Evolutionary conservation across 2,329 filamentous ascomycete species (phyloP).

Genomic region (Zymoseptoria pseudotritici): DNA sequence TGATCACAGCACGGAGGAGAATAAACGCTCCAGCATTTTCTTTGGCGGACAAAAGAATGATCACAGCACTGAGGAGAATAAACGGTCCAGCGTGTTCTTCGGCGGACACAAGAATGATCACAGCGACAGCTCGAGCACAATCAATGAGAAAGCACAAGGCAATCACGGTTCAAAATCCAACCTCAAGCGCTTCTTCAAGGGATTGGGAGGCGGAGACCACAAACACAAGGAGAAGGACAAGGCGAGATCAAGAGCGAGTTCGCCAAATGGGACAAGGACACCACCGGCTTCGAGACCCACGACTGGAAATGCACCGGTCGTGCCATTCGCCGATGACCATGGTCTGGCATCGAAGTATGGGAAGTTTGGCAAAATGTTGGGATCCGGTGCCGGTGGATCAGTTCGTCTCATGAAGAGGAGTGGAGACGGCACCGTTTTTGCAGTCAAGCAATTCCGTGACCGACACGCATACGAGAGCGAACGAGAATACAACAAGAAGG

Average conservation of each 20-base stretch:
- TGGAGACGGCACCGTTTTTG: slow-evolving; percentile 88
- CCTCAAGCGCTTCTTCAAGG: slow-evolving; percentile 89
- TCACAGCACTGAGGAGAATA: slow-evolving; percentile 32
- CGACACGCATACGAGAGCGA: slow-evolving; percentile 89
- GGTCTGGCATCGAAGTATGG: slow-evolving; percentile 86
- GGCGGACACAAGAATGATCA: slow-evolving; percentile 48
- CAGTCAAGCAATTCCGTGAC: slow-evolving; percentile 92
- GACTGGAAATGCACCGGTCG: slow-evolving; percentile 35
- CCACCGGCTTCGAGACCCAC: slow-evolving; percentile 14
- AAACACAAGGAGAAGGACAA: slow-evolving; percentile 54
- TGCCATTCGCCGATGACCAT: slow-evolving; percentile 92
- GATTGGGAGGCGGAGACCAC: slow-evolving; percentile 50
- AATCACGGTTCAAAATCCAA: slow-evolving; percentile 75
- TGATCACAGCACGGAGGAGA: slow-evolving; percentile 36
- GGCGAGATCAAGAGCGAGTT: slow-evolving; percentile 22
- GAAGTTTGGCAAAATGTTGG: slow-evolving; percentile 88
- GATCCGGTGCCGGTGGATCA: slow-evolving; percentile 88
- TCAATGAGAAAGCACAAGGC: slow-evolving; percentile 32
- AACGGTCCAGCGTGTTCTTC: slow-evolving; percentile 47
- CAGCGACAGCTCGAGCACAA: slow-evolving; percentile 33
- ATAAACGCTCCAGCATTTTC: slow-evolving; percentile 4
- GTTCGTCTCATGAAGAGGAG: slow-evolving; percentile 90
- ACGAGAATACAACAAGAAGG: slow-evolving; percentile 94
- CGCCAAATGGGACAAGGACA: slow-evolving; percentile 21
- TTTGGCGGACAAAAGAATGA: slow-evolving; percentile 12